Conservation (phyloP, 2,329 filamentous ascomycete genomes). For the Simplicillium sp. region DNA sequence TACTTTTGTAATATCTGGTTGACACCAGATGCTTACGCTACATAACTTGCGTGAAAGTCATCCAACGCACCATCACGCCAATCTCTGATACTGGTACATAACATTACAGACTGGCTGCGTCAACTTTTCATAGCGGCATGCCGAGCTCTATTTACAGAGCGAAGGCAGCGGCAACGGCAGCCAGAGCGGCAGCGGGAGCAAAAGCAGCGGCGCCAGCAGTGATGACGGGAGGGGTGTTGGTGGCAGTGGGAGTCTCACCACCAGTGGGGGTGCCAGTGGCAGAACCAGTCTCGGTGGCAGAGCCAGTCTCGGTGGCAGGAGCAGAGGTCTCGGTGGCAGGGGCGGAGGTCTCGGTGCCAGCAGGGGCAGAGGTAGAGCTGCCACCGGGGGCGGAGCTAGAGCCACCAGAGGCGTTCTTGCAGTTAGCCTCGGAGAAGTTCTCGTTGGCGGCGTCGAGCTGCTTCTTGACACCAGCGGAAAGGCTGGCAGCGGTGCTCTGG, state of each 20-base stretch:
- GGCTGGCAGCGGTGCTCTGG: slow-evolving; percentile 13
- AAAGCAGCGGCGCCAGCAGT: slow-evolving; percentile 2
- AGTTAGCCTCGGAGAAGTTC: slow-evolving; percentile 3
- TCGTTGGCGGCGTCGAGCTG: slow-evolving; percentile 7
- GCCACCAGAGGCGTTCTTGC: slow-evolving; percentile 2
- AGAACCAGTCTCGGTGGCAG: neutral
- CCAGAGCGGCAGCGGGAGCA: slow-evolving; percentile 5
- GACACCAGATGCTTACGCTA: too few species aligned
- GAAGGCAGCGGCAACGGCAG: slow-evolving; percentile 6
- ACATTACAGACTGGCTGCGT: too few species aligned
- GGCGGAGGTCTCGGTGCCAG: slow-evolving; percentile 3
- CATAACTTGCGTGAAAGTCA: too few species aligned
- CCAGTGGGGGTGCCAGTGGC: slow-evolving; percentile 1
- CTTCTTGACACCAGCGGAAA: slow-evolving; percentile 11
- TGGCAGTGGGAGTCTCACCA: neutral
- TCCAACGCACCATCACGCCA: too few species aligned
- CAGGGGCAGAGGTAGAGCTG: neutral
- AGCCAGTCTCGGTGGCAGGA: slow-evolving; percentile 1
- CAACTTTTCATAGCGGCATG: too few species aligned
- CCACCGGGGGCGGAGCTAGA: neutral
- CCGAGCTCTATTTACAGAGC: slow-evolving; percentile 5
- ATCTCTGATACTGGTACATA: too few species aligned
- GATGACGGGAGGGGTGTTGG: neutral
- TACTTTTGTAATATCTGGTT: too few species aligned
- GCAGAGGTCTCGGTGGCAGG: slow-evolving; percentile 6